phyloP scores from a whole-genome alignment of 179 eudicot genomes.

The Gypsophila paniculata region DNA sequence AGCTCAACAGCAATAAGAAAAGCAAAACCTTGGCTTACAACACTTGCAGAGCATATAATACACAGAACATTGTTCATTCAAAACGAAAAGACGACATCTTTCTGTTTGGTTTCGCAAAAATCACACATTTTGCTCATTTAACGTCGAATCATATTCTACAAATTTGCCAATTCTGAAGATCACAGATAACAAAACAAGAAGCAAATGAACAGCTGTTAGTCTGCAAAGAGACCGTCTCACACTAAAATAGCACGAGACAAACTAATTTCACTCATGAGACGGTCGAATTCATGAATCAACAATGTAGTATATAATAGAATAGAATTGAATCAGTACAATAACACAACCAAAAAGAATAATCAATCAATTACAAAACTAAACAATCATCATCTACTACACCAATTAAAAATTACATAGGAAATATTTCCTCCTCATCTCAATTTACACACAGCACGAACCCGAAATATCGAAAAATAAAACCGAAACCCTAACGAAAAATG shows the following conservation, averaged over 20 bases:
- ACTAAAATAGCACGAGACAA: too few relatives aligned
- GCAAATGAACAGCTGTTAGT: too few relatives aligned
- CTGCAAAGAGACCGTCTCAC: too few relatives aligned
- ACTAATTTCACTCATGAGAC: too few relatives aligned
- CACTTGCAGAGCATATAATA: background rate
- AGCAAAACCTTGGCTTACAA: too few relatives aligned
- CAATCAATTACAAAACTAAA: background rate
- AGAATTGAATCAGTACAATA: background rate
- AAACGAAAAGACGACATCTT: too few relatives aligned
- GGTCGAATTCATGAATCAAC: too few relatives aligned
- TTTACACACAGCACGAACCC: background rate
- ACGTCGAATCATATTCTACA: background rate
- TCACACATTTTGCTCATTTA: background rate
- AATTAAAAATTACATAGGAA: background rate
- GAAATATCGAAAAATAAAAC: background rate
- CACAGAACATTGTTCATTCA: background rate
- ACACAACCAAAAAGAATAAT: conserved; percentile 2
- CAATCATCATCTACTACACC: conserved; percentile 12
- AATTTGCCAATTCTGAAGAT: background rate
- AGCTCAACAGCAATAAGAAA: background rate
- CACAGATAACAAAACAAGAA: too few relatives aligned
- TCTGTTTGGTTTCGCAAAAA: background rate
- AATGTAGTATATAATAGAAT: background rate
- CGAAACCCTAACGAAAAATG: background rate
- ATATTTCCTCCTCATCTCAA: background rate